These are phyloP conservation scores for Penicillium cinerascens DNA, from an alignment of 495 filamentous ascomycete species.

Conservation along the genomic window DNA sequence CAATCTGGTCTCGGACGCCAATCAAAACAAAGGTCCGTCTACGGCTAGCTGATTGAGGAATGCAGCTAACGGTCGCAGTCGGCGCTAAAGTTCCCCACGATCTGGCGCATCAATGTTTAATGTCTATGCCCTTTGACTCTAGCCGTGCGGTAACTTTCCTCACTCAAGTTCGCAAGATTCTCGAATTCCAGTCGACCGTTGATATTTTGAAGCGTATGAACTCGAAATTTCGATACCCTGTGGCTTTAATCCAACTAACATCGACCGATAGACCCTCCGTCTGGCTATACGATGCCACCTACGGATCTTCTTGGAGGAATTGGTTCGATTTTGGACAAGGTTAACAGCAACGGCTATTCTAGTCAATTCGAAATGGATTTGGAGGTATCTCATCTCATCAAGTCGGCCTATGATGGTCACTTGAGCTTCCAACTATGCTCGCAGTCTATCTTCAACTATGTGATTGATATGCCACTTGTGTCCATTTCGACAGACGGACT, in stretches of 20 bases:
- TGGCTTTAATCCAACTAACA: conserved; percentile 1
- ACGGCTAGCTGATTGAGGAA: background rate
- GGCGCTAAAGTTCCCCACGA: conserved; percentile 17
- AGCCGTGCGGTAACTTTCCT: conserved; percentile 50
- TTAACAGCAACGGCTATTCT: conserved; percentile 30
- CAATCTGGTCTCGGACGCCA: conserved; percentile 17
- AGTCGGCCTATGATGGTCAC: conserved; percentile 49
- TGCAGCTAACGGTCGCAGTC: conserved; percentile 18
- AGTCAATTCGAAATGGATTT: conserved; percentile 53
- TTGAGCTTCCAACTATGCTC: conserved; percentile 33
- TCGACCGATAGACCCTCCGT: conserved; percentile 38
- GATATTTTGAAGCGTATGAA: conserved; percentile 44
- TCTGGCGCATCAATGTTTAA: conserved; percentile 50
- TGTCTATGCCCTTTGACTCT: conserved; percentile 53
- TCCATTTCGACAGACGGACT: conserved; percentile 38
- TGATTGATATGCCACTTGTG: conserved; percentile 22
- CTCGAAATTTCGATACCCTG: background rate
- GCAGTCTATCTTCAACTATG: conserved; percentile 23
- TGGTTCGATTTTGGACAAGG: conserved; percentile 38
- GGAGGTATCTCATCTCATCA: conserved; percentile 37
- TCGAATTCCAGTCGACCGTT: conserved; percentile 57
- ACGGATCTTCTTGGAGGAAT: conserved; percentile 49
- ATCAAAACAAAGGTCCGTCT: conserved; percentile 16
- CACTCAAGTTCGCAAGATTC: conserved; percentile 50
- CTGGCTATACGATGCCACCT: conserved; percentile 51